These are phyloP conservation scores for Moricandia moricandioides DNA, from an alignment of 345 rosid species.

Conservation along the genomic window DNA sequence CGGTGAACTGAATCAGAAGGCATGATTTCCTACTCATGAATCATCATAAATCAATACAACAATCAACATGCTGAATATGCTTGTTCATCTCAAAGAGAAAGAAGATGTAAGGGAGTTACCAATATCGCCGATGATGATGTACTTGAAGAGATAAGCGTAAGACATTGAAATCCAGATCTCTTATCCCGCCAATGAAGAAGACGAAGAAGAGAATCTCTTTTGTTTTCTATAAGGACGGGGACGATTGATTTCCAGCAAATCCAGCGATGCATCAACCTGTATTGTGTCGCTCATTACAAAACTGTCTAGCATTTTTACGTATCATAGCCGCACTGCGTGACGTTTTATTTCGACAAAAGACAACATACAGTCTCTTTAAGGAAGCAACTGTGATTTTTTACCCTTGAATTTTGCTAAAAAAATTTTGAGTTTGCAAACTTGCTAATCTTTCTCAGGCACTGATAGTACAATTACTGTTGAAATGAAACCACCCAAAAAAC, in stretches of 20 bases:
- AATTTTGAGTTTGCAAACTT: no score
- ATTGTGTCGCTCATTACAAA: background rate
- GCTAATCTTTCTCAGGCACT: no score
- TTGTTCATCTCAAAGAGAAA: background rate
- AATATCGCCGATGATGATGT: slow-evolving; percentile 96
- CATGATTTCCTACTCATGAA: slow-evolving; percentile 93
- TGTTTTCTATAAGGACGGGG: slow-evolving; percentile 18
- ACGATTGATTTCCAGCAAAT: slow-evolving; percentile 30
- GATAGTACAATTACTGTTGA: no score
- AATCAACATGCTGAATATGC: background rate
- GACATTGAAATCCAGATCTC: slow-evolving; percentile 40
- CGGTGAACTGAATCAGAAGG: slow-evolving; percentile 92
- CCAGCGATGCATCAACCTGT: no score
- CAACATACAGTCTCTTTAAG: no score
- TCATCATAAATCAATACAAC: background rate
- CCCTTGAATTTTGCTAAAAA: no score
- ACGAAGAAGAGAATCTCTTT: slow-evolving; percentile 12
- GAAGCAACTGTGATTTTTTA: no score
- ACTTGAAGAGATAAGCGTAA: slow-evolving; percentile 94
- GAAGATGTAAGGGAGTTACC: slow-evolving; percentile 37
- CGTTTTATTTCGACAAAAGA: background rate
- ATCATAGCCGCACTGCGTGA: background rate
- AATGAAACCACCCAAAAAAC: no score
- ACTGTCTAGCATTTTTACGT: background rate
- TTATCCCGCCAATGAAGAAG: slow-evolving; percentile 10